These are phyloP conservation scores for Magnolia officinalis DNA, from an alignment of 164 flowering plant species.

Conservation along the genomic window DNA sequence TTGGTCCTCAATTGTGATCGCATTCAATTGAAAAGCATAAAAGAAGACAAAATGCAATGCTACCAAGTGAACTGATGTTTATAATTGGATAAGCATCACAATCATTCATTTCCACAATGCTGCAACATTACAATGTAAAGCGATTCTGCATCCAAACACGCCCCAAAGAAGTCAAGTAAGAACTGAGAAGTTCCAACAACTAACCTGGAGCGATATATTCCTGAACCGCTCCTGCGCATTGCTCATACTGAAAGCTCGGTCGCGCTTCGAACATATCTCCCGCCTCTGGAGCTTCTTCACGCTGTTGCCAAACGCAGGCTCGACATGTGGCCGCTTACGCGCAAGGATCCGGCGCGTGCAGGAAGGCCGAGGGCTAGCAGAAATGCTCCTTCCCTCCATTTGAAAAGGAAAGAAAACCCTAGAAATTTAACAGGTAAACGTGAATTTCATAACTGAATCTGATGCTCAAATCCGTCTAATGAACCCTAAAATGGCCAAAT, in stretches of 20 bases:
- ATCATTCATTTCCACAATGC: background rate
- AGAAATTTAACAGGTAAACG: background rate
- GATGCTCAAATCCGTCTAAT: background rate
- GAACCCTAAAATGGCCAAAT: background rate
- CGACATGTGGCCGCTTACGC: slow-evolving; percentile 59
- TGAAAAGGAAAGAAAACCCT: slow-evolving; percentile 9
- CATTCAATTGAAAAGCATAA: too few species aligned
- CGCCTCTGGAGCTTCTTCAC: slow-evolving; percentile 92
- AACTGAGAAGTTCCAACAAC: background rate
- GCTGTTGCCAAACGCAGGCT: slow-evolving; percentile 72
- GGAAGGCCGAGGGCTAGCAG: slow-evolving; percentile 82
- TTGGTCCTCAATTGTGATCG: too few species aligned
- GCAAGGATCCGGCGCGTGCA: slow-evolving; percentile 66
- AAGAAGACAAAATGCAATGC: too few species aligned
- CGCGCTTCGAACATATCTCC: slow-evolving; percentile 76
- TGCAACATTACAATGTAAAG: background rate
- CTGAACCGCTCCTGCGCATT: slow-evolving; percentile 84
- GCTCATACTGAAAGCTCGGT: slow-evolving; percentile 75
- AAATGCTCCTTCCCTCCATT: slow-evolving; percentile 69
- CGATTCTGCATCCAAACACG: background rate
- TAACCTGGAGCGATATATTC: slow-evolving; percentile 68
- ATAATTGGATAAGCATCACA: too few species aligned
- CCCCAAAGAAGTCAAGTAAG: background rate
- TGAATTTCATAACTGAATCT: slow-evolving; percentile 4
- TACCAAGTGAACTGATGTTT: too few species aligned